These are phyloP conservation scores for Debaryomyces sp. DNA, from an alignment of 1,139 yeast genomes.

Conservation along the genomic window DNA sequence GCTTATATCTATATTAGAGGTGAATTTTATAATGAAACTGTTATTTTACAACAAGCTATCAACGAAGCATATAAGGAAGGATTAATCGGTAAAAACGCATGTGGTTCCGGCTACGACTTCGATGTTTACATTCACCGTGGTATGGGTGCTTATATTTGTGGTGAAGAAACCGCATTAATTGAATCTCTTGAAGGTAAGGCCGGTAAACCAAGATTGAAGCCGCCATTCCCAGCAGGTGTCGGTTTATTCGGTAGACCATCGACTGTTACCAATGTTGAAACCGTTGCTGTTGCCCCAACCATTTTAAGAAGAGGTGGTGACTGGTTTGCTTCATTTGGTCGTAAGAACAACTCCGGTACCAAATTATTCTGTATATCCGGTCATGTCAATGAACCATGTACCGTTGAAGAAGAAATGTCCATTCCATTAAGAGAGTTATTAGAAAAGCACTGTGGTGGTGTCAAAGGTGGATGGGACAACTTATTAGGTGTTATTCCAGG, in stretches of 20 bases:
- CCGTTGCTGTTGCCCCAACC: constrained; percentile 87
- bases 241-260: constrained; percentile 90
- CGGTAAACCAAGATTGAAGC: constrained; percentile 90
- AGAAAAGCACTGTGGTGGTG: constrained; percentile 89
- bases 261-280: constrained; percentile 87
- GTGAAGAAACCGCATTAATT: constrained; percentile 87
- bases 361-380: constrained; percentile 86
- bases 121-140: constrained; percentile 86
- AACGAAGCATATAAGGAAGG: constrained; percentile 86
- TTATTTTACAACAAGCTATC: constrained; percentile 71
- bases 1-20: constrained; percentile 90
- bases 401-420: constrained; percentile 92
- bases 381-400: constrained; percentile 88
- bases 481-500: constrained; percentile 86
- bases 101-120: constrained; percentile 83
- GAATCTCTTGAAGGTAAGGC: constrained; percentile 90
- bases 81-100: constrained; percentile 76
- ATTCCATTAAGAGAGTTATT: constrained; percentile 78
- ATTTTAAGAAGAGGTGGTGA: constrained; percentile 86
- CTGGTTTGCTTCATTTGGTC: constrained; percentile 82
- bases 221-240: constrained; percentile 93
- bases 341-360: constrained; percentile 82
- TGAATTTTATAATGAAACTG: constrained; percentile 81
- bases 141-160: constrained; percentile 90
- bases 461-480: constrained; percentile 91